These are phyloP conservation scores for Colletotrichum orchidophilum DNA, from an alignment of 2,329 filamentous ascomycete genomes.

Conservation along the genomic window DNA sequence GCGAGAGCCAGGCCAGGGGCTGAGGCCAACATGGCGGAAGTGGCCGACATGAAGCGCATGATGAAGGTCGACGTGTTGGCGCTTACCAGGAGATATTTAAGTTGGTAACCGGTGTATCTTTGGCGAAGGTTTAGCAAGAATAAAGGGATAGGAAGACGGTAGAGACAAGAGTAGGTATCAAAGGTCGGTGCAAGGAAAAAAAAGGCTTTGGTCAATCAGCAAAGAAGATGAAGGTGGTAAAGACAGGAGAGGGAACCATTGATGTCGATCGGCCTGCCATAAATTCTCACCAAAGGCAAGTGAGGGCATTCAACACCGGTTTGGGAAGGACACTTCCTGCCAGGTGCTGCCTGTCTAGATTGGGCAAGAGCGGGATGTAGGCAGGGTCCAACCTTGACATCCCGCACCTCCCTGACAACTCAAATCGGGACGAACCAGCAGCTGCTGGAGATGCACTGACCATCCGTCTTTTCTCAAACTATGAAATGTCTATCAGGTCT, in stretches of 20 bases:
- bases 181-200: not conserved
- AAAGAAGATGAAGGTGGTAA: not conserved
- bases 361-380: not conserved
- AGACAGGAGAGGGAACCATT: not conserved
- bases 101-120: not conserved
- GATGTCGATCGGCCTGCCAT: not conserved
- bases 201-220: not conserved
- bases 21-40: constrained; percentile 30
- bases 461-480: not conserved
- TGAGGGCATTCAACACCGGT: not conserved
- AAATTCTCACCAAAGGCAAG: not conserved
- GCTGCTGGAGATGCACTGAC: not conserved
- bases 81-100: not conserved
- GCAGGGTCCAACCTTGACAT: constrained; percentile 12
- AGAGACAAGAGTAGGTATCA: not conserved
- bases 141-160: not conserved
- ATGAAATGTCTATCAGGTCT: not conserved
- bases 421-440: constrained; percentile 25
- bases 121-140: not conserved
- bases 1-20: constrained; percentile 49
- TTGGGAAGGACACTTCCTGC: constrained; percentile 4
- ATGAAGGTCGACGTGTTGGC: not conserved
- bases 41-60: not conserved
- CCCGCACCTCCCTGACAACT: constrained; percentile 24
- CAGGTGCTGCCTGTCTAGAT: not conserved